A percentile compares a stretch with the other conserved stretches of the same genome.
These are phyloP conservation scores for Bruguiera gymnorhiza DNA, from an alignment of 345 rosid species.

Conservation along the genomic window DNA sequence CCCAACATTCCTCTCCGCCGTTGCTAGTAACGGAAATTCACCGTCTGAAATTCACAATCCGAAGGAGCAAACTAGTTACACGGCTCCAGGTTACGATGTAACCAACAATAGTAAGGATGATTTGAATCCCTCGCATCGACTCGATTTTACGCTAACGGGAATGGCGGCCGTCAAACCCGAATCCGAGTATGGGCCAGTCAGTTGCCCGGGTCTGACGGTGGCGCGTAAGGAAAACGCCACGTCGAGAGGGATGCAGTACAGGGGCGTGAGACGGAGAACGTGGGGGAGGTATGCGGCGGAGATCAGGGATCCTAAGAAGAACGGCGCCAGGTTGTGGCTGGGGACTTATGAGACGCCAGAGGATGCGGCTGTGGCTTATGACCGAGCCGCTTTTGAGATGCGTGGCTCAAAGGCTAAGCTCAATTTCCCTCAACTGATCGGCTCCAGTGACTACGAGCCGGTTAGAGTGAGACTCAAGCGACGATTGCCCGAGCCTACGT, in stretches of 20 bases:
- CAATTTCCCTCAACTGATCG: slow-evolving; percentile 56
- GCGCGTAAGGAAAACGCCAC: background rate
- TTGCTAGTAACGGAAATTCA: too few species aligned
- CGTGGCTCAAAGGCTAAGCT: slow-evolving; percentile 55
- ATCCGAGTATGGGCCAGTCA: background rate
- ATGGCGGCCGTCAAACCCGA: too few species aligned
- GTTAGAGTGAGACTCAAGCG: slow-evolving; percentile 48
- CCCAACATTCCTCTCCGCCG: background rate
- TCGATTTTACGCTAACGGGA: background rate
- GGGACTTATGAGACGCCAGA: slow-evolving; percentile 22
- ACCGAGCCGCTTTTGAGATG: slow-evolving; percentile 52
- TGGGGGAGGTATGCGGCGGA: slow-evolving; percentile 3
- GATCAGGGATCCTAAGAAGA: slow-evolving; percentile 8
- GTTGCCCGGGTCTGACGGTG: background rate
- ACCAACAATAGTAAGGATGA: too few species aligned
- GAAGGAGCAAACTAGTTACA: too few species aligned
- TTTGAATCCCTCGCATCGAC: background rate
- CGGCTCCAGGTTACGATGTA: too few species aligned
- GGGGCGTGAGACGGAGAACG: background rate
- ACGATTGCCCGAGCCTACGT: slow-evolving; percentile 15
- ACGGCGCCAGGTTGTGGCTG: slow-evolving; percentile 20
- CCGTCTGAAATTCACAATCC: too few species aligned
- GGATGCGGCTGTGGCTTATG: slow-evolving; percentile 55
- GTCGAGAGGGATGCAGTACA: background rate
- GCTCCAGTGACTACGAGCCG: slow-evolving; percentile 34